These are phyloP conservation scores for Cercis canadensis DNA, from an alignment of 306 rosid genomes.

Conservation along the genomic window DNA sequence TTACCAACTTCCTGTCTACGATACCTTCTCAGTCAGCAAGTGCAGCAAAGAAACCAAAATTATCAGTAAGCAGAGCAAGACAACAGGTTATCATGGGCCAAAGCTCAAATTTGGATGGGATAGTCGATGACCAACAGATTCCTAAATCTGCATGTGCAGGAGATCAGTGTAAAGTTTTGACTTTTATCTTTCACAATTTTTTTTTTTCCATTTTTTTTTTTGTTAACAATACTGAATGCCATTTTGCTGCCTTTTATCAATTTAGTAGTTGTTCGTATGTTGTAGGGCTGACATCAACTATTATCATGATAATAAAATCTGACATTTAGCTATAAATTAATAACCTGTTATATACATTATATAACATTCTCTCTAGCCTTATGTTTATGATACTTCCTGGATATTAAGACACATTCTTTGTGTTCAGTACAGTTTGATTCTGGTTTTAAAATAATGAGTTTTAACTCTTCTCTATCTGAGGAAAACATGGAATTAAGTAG, in stretches of 20 bases:
- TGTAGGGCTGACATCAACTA: slow-evolving; percentile 4
- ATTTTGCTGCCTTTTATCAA: slow-evolving; percentile 4
- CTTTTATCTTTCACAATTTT: not conserved
- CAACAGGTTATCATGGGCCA: slow-evolving; percentile 38
- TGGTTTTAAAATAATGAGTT: slow-evolving; percentile 4
- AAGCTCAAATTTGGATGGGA: slow-evolving; percentile 38
- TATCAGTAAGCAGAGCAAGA: slow-evolving; percentile 40
- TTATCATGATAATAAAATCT: not conserved
- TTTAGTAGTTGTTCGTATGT: slow-evolving; percentile 22
- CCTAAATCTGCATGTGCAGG: slow-evolving; percentile 34
- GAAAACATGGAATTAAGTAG: slow-evolving; percentile 1
- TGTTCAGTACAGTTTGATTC: not conserved
- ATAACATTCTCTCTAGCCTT: slow-evolving; percentile 8
- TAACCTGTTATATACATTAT: not conserved
- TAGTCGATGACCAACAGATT: slow-evolving; percentile 44
- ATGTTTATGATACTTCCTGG: slow-evolving; percentile 18
- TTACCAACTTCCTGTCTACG: slow-evolving; percentile 17
- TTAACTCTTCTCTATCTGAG: slow-evolving; percentile 1
- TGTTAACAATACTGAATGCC: slow-evolving; percentile 7
- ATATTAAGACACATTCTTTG: not conserved
- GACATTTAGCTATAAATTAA: not conserved
- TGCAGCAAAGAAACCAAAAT: slow-evolving; percentile 51
- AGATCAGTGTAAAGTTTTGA: slow-evolving; percentile 48
- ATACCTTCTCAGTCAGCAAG: slow-evolving; percentile 44
- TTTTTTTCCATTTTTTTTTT: slow-evolving; percentile 17